phyloP scores from a whole-genome alignment of 2,329 filamentous ascomycete genomes.

The Incumbomyces lentus region DNA sequence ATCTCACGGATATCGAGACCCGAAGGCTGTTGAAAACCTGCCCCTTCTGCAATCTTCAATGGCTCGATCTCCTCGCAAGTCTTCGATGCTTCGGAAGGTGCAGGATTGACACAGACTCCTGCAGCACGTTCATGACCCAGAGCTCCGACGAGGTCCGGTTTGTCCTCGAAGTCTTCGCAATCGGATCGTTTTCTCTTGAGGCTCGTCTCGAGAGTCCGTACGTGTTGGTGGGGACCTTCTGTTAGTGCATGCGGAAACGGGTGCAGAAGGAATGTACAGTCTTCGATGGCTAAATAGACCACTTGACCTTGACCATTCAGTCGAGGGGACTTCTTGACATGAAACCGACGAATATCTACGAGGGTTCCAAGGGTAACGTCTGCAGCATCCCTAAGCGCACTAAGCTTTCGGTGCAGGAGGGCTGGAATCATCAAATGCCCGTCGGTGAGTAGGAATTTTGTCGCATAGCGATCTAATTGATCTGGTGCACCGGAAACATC shows the following conservation, averaged over 20 bases:
- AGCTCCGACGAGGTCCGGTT: no score
- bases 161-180: no score
- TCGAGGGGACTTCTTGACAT: slow-evolving; percentile 18
- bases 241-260: background rate
- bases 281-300: slow-evolving; percentile 21
- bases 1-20: no score
- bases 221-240: no score
- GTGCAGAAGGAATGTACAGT: slow-evolving; percentile 13
- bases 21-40: no score
- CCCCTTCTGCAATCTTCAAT: no score
- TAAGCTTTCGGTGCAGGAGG: slow-evolving; percentile 16
- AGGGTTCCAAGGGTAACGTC: slow-evolving; percentile 16
- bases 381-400: slow-evolving; percentile 12
- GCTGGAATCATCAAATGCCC: slow-evolving; percentile 24
- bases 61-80: no score
- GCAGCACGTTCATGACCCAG: background rate
- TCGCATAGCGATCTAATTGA: background rate
- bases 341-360: slow-evolving; percentile 18
- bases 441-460: slow-evolving; percentile 19
- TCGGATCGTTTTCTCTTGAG: no score
- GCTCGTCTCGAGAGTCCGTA: no score
- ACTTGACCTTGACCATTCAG: slow-evolving; percentile 16
- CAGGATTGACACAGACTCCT: background rate
- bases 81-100: no score
- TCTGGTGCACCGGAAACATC: background rate